phyloP scores from a whole-genome alignment of 2,329 filamentous ascomycete genomes.

The Aspergillus melleus region DNA sequence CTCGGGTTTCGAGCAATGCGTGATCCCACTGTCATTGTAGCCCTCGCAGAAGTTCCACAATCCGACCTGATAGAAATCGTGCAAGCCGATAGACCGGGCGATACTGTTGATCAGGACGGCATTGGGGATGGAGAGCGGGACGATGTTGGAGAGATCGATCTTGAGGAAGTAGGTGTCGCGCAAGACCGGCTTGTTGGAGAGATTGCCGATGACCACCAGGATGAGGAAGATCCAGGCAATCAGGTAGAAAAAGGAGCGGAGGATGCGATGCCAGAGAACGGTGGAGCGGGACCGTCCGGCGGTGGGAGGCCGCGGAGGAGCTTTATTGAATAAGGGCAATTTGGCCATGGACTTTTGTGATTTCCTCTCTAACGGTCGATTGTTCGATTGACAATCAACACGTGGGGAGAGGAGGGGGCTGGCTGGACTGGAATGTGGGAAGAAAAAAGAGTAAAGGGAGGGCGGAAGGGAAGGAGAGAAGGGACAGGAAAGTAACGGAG shows the following conservation, averaged over 20 bases:
- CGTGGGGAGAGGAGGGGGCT: not conserved
- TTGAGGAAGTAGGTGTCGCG: constrained; percentile 79
- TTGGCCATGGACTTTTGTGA: constrained; percentile 22
- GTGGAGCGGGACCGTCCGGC: constrained; percentile 29
- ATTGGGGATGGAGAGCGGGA: constrained; percentile 71
- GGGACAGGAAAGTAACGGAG: not conserved
- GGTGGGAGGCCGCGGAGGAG: constrained; percentile 26
- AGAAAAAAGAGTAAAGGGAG: not conserved
- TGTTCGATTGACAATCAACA: not conserved
- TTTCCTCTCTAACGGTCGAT: not conserved
- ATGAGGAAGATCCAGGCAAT: constrained; percentile 76
- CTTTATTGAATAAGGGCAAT: constrained; percentile 28
- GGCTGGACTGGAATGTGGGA: not conserved
- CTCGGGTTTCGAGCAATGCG: constrained; percentile 69
- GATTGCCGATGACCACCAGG: constrained; percentile 77
- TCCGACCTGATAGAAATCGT: constrained; percentile 92
- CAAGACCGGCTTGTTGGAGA: constrained; percentile 61
- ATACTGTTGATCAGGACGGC: constrained; percentile 80
- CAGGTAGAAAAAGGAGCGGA: constrained; percentile 70
- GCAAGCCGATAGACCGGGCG: constrained; percentile 78
- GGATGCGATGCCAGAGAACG: constrained; percentile 59
- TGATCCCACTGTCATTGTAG: constrained; percentile 68
- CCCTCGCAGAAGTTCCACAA: constrained; percentile 93
- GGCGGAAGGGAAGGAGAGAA: not conserved
- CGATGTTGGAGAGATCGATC: constrained; percentile 78